Percentiles rank a stretch among this genome's conserved stretches.
Evolutionary conservation across 306 rosid species (phyloP).

Genomic region (Rubus parviflorus): DNA sequence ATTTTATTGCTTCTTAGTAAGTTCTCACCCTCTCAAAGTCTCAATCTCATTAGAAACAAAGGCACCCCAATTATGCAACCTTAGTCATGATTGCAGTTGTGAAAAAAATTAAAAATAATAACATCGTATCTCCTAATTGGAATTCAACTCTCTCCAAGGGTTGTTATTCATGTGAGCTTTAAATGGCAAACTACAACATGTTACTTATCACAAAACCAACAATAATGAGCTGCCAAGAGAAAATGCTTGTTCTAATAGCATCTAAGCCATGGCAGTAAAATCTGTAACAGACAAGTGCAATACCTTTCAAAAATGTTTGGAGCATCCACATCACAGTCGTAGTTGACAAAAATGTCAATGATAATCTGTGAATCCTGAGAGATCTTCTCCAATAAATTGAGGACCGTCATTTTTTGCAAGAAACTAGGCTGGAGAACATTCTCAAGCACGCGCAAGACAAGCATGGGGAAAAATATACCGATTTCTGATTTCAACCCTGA

Average conservation of each 20-base stretch:
- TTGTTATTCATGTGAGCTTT: not conserved
- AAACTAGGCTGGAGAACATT: slow-evolving; percentile 99
- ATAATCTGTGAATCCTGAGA: slow-evolving; percentile 89
- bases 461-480: slow-evolving; percentile 98
- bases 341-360: slow-evolving; percentile 93
- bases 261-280: slow-evolving; percentile 9
- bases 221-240: not conserved
- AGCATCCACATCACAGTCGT: slow-evolving; percentile 96
- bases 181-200: not conserved
- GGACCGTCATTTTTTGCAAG: slow-evolving; percentile 95
- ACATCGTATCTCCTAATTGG: not conserved
- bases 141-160: slow-evolving; percentile 9
- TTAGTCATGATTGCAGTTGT: not conserved
- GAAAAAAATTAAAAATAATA: not conserved
- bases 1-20: not conserved
- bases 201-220: not conserved
- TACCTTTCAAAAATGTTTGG: slow-evolving; percentile 99
- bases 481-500: slow-evolving; percentile 91
- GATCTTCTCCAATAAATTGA: slow-evolving; percentile 81
- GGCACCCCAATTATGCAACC: slow-evolving; percentile 3
- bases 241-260: slow-evolving; percentile 5
- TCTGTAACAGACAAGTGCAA: slow-evolving; percentile 35
- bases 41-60: not conserved
- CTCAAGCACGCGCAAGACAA: slow-evolving; percentile 92
- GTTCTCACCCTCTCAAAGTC: not conserved